Evolutionary conservation across 495 filamentous ascomycete species (phyloP).

Genomic region (Penicillium tannophilum): DNA sequence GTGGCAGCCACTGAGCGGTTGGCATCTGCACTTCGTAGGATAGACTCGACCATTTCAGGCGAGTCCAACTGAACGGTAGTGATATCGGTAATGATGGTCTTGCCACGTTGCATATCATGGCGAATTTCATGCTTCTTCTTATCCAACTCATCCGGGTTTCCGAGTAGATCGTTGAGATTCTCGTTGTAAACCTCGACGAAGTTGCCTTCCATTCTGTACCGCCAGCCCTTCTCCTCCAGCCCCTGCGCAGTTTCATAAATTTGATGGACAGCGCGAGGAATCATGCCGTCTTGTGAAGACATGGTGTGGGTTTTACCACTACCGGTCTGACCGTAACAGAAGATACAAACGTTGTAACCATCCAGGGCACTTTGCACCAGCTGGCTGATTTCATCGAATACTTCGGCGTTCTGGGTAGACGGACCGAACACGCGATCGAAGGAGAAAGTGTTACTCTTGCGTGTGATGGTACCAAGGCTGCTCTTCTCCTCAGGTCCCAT

Average conservation of each 20-base stretch:
- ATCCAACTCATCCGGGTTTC: conserved; percentile 71
- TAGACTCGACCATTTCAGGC: conserved; percentile 71
- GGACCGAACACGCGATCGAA: conserved; percentile 95
- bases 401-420: conserved; percentile 71
- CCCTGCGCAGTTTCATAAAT: conserved; percentile 85
- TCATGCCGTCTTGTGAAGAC: conserved; percentile 93
- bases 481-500: conserved; percentile 81
- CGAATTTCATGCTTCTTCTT: conserved; percentile 92
- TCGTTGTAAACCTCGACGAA: conserved; percentile 99
- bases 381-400: conserved; percentile 97
- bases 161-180: conserved; percentile 89
- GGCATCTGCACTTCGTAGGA: conserved; percentile 73
- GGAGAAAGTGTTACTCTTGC: conserved; percentile 79
- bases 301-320: conserved; percentile 97
- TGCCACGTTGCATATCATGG: conserved; percentile 77
- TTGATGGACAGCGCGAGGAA: conserved; percentile 87
- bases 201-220: conserved; percentile 88
- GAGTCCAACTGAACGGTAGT: conserved; percentile 78
- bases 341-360: conserved; percentile 98
- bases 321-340: conserved; percentile 97
- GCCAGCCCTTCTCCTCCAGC: conserved; percentile 89
- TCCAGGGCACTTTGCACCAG: conserved; percentile 95
- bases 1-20: conserved; percentile 94
- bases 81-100: conserved; percentile 83
- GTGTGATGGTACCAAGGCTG: conserved; percentile 72